phyloP scores from a whole-genome alignment of 2,329 filamentous ascomycete genomes.

The Fusarium tricinctum region DNA sequence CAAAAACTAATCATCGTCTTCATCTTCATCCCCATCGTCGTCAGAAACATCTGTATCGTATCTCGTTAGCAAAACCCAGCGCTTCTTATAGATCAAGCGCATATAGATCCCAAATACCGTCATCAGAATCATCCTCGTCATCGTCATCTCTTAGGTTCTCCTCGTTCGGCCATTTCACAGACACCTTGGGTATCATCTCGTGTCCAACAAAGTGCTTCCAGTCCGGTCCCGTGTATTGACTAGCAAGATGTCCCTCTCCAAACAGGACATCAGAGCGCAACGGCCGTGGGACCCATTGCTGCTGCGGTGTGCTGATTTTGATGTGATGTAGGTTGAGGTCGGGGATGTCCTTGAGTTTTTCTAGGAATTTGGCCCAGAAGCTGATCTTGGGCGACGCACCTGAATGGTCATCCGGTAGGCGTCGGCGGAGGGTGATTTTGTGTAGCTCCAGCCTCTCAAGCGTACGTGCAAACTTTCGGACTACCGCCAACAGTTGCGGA shows the following conservation, averaged over 20 bases:
- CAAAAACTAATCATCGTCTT: background rate
- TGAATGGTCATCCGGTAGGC: constrained; percentile 17
- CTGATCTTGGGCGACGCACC: constrained; percentile 44
- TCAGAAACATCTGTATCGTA: constrained; percentile 27
- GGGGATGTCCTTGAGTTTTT: constrained; percentile 50
- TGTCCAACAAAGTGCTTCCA: constrained; percentile 54
- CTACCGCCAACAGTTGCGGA: constrained; percentile 52
- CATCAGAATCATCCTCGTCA: constrained; percentile 30
- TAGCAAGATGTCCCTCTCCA: constrained; percentile 3
- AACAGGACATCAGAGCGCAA: constrained; percentile 28
- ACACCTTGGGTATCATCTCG: constrained; percentile 46
- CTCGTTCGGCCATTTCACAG: constrained; percentile 26
- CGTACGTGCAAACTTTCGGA: constrained; percentile 60
- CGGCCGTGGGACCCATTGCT: constrained; percentile 43
- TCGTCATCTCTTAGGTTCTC: constrained; percentile 33
- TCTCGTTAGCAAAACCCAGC: constrained; percentile 35
- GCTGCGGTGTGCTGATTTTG: constrained; percentile 50
- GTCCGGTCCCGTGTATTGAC: constrained; percentile 54
- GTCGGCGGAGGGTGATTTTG: constrained; percentile 54
- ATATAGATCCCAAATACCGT: constrained; percentile 51
- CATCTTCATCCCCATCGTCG: background rate
- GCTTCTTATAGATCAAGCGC: constrained; percentile 45
- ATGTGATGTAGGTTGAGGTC: constrained; percentile 54
- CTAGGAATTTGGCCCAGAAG: constrained; percentile 59
- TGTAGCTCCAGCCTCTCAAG: constrained; percentile 62